These are phyloP conservation scores for Kwoniella bestiolae DNA, from an alignment of 768 basidiomycete genomes.

Conservation along the genomic window DNA sequence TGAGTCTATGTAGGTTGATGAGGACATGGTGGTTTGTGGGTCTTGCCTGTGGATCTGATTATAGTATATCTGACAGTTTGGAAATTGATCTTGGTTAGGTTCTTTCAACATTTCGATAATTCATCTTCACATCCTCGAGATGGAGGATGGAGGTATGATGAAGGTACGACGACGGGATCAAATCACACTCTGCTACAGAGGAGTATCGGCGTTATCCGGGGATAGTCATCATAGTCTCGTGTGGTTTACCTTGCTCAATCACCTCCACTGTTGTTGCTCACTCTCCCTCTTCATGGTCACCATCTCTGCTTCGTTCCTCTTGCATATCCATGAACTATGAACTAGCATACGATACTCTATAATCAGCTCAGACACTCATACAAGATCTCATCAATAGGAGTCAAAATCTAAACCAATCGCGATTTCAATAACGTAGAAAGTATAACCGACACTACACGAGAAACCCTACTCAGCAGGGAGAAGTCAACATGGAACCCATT, in stretches of 20 bases:
- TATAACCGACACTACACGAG: too few relatives aligned
- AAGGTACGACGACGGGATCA: slow-evolving; percentile 10
- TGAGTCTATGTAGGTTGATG: slow-evolving; percentile 66
- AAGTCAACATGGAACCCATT: slow-evolving; percentile 63
- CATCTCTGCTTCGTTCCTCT: background rate
- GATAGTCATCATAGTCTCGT: slow-evolving; percentile 3
- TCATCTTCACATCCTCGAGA: background rate
- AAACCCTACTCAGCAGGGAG: background rate
- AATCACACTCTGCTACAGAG: background rate
- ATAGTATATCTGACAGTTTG: background rate
- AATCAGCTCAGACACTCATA: too few relatives aligned
- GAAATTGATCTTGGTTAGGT: too few relatives aligned
- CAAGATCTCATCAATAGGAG: background rate
- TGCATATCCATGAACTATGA: too few relatives aligned
- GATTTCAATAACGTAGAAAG: too few relatives aligned
- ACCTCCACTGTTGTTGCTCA: slow-evolving; percentile 7
- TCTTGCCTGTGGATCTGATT: background rate
- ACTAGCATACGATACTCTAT: too few relatives aligned
- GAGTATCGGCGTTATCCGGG: slow-evolving; percentile 29
- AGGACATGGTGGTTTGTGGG: slow-evolving; percentile 31
- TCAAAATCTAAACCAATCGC: too few relatives aligned
- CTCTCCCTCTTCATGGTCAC: background rate
- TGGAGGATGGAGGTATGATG: background rate
- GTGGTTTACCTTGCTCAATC: background rate
- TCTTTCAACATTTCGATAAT: too few relatives aligned